Percentiles rank a stretch among this genome's conserved stretches.
Conservation (phyloP, 176 grass and related monocot genomes). For the Microstegium vimineum region DNA sequence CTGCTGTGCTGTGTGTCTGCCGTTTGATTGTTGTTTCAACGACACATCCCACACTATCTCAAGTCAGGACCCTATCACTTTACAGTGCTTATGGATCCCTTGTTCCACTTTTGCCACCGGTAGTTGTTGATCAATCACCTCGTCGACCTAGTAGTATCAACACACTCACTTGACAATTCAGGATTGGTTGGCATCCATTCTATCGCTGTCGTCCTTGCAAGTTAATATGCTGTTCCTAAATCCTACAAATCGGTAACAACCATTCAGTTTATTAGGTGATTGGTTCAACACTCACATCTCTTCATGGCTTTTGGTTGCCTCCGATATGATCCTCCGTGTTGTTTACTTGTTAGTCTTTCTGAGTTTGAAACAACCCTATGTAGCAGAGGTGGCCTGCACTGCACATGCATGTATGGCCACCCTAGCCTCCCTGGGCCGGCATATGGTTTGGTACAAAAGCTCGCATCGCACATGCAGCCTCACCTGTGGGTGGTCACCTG, state of each 20-base stretch:
- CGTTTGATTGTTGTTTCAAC: conserved; percentile 19
- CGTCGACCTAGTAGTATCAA: background rate
- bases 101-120: conserved; percentile 5
- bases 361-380: background rate
- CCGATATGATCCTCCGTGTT: background rate
- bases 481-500: conserved; percentile 14
- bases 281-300: conserved; percentile 21
- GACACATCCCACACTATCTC: conserved; percentile 19
- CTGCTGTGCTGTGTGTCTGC: conserved; percentile 28
- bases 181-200: background rate
- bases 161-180: conserved; percentile 15
- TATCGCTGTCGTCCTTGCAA: conserved; percentile 5
- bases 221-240: conserved; percentile 8
- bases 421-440: conserved; percentile 10
- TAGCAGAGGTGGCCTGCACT: background rate
- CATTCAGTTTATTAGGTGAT: background rate
- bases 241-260: background rate
- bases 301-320: conserved; percentile 21
- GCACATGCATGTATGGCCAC: conserved; percentile 30
- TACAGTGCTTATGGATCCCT: conserved; percentile 21
- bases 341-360: background rate
- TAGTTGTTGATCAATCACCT: conserved; percentile 41
- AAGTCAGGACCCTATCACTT: conserved; percentile 35
- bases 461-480: conserved; percentile 33
- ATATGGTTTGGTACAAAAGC: conserved; percentile 27